Conservation (phyloP, 2,329 filamentous ascomycete species). For the Xylariaceae sp. region DNA sequence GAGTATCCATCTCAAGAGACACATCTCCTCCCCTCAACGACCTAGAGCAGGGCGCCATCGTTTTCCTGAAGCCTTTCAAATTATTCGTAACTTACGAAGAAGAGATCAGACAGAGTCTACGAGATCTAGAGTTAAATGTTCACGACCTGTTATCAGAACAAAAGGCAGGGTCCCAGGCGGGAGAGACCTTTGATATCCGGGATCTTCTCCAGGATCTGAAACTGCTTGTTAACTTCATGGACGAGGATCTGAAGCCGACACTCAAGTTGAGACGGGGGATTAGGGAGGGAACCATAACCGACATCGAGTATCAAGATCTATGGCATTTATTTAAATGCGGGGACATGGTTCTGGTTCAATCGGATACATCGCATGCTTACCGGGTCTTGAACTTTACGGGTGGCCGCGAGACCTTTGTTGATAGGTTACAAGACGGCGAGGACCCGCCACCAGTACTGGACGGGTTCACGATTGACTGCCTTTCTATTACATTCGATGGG, state of each 20-base stretch:
- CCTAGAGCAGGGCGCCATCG: not conserved
- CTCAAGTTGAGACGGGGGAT: slow-evolving; percentile 1
- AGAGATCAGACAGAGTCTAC: slow-evolving; percentile 5
- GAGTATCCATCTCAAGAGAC: not conserved
- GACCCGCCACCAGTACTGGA: not conserved
- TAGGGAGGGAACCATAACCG: not conserved
- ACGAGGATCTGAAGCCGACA: slow-evolving; percentile 4
- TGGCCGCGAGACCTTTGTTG: not conserved
- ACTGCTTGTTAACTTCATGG: slow-evolving; percentile 6
- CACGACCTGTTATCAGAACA: not conserved
- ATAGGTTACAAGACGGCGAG: not conserved
- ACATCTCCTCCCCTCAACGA: not conserved
- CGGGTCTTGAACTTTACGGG: slow-evolving; percentile 9
- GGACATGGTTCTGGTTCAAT: slow-evolving; percentile 1
- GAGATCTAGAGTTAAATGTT: not conserved
- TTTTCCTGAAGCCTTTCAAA: slow-evolving; percentile 9
- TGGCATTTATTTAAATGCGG: slow-evolving; percentile 7
- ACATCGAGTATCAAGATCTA: slow-evolving; percentile 6
- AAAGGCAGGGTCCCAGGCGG: not conserved
- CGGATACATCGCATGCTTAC: slow-evolving; percentile 9
- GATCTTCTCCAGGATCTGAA: slow-evolving; percentile 7
- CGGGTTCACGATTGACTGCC: slow-evolving; percentile 6
- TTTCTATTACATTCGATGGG: slow-evolving; percentile 6
- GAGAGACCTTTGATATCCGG: not conserved
- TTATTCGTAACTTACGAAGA: slow-evolving; percentile 2